Evolutionary conservation across 805 yeast genomes (phyloP).

Genomic region (Wickerhamiella dianesei): DNA sequence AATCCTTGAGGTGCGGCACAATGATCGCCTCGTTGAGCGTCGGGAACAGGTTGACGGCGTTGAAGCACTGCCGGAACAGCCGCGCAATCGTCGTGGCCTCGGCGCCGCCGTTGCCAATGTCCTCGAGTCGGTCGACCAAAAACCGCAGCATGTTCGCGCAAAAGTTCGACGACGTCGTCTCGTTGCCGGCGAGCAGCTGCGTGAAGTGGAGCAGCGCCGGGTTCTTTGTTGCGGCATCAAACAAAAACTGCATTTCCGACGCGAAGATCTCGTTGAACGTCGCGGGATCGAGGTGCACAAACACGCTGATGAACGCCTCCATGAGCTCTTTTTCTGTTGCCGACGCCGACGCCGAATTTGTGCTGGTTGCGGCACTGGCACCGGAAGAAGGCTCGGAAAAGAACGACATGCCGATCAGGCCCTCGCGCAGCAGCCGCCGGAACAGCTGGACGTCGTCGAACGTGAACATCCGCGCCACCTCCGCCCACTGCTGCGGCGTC

Average conservation of each 20-base stretch:
- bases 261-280: slow-evolving; percentile 87
- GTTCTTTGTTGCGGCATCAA: slow-evolving; percentile 65
- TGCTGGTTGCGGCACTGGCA: slow-evolving; percentile 1
- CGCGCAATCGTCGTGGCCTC: slow-evolving; percentile 65
- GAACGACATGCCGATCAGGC: slow-evolving; percentile 64
- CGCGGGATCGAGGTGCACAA: slow-evolving; percentile 87
- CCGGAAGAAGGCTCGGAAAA: slow-evolving; percentile 33
- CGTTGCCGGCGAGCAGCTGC: slow-evolving; percentile 86
- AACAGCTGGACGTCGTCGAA: slow-evolving; percentile 72
- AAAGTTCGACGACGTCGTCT: slow-evolving; percentile 84
- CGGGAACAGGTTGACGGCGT: slow-evolving; percentile 91
- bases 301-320: slow-evolving; percentile 90
- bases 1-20: slow-evolving; percentile 71
- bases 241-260: slow-evolving; percentile 63
- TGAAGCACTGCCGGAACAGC: slow-evolving; percentile 80
- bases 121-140: slow-evolving; percentile 60
- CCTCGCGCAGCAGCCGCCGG: slow-evolving; percentile 67
- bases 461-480: slow-evolving; percentile 68
- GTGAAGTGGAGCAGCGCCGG: slow-evolving; percentile 82
- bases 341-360: slow-evolving; percentile 27
- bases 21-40: slow-evolving; percentile 70
- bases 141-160: slow-evolving; percentile 72
- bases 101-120: slow-evolving; percentile 41
- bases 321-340: slow-evolving; percentile 86
- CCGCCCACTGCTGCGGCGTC: slow-evolving; percentile 47